These are phyloP conservation scores for Medicago ruthenica DNA, from an alignment of 306 rosid genomes.

Conservation along the genomic window DNA sequence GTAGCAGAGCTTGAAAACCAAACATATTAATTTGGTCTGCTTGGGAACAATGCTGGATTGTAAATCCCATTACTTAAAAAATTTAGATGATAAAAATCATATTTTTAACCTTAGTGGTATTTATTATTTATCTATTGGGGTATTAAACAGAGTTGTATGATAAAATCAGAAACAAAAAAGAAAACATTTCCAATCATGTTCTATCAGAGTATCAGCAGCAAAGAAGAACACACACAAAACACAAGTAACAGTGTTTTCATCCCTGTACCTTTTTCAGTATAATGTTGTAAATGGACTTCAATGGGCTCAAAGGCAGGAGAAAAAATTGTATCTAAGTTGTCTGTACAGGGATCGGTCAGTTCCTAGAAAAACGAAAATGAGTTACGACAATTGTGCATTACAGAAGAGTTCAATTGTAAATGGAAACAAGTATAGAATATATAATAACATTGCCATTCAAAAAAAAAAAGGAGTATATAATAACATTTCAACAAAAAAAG, in stretches of 20 bases:
- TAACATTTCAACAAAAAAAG: conserved; percentile 23
- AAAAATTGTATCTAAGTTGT: conserved; percentile 69
- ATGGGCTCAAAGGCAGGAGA: conserved; percentile 76
- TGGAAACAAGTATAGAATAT: neutral
- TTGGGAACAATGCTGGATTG: neutral
- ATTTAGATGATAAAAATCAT: neutral
- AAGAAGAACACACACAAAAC: neutral
- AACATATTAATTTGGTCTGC: conserved; percentile 20
- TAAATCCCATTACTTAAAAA: conserved; percentile 12
- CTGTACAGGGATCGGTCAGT: conserved; percentile 47
- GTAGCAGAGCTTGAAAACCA: conserved; percentile 3
- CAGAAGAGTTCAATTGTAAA: conserved; percentile 28
- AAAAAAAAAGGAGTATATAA: conserved; percentile 4
- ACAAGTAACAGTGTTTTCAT: conserved; percentile 36
- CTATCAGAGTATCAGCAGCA: conserved; percentile 4
- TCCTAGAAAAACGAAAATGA: conserved; percentile 61
- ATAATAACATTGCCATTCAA: neutral
- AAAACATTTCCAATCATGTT: neutral
- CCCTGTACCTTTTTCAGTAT: conserved; percentile 62
- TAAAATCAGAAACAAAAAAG: neutral
- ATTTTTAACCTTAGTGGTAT: neutral
- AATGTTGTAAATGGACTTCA: conserved; percentile 55
- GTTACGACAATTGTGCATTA: conserved; percentile 15
- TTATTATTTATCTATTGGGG: conserved; percentile 3
- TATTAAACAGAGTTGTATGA: conserved; percentile 14